Evolutionary conservation across 345 rosid genomes (phyloP), one percentile per base, ranked within the genome.

Genomic region (Lepidium didymum): DNA sequence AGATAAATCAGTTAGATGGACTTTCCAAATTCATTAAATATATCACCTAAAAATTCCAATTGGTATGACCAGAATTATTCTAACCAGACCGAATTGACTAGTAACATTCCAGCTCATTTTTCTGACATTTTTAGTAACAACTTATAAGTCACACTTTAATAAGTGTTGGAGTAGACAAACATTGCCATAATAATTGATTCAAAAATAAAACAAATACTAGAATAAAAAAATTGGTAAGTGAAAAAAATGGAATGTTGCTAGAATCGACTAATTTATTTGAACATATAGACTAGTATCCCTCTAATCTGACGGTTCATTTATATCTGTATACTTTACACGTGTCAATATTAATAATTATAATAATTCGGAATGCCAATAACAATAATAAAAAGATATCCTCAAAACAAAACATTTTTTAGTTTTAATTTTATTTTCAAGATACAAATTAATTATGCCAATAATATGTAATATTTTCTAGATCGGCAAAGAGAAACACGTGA

Each of bases 221-320:
- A 15, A 6, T 6, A 27, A 61, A 60, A 36, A 56, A 56, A 10
- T 27, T 1, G 66, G 53, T 44, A 58, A 49, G 59, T 4, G 3
- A 51, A 7, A 29, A 47, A 58, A 59, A 51, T 59, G 50, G 43
- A 70, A 70, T 61, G 62, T 61, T 42, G 75, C 18, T 61, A 38
- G 44, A 50, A 60, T 31, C 16, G 49, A 10, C 10, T 15, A 49
- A 58, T 11, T 56, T 18, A 57, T 7, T 0, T 35, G 37, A 57
- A 45, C 23, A 15, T 41, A 18, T 38, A 40, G 38, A 25, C 35
- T 54, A 45, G 6, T 19, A 31, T 66, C 50, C 14, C 44, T 61
- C 41, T 62, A 71, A 71, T 62, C 41, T 4, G 21, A 23, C 68
- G 69, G 75, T 62, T 49, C 62, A 70, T 70, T 70, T 53, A 70